Evolutionary conservation across 2,329 filamentous ascomycete species (phyloP), one percentile per base, ranked within the genome.

Genomic region (Triangularia setosa): DNA sequence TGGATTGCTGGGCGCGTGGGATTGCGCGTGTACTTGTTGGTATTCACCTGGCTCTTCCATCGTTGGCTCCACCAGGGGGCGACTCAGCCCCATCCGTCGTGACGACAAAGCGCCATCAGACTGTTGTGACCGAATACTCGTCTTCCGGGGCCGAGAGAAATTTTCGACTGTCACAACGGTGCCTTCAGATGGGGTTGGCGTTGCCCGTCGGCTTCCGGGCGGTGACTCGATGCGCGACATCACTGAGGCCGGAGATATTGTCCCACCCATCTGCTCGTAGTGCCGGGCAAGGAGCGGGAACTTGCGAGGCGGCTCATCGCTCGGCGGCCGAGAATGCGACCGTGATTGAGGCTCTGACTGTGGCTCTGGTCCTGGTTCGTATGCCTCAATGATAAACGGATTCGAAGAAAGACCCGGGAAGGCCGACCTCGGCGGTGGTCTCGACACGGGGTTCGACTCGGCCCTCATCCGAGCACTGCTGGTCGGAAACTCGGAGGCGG

Each of bases 111-210:
- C 64, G 7, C 64, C 16, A 55, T 71, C 70, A 14, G 68, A 67
- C 27, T 65, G 61, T 40, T 70, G 70, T 16, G 68, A 69, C 58
- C 68, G 65, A 18, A 70, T 78, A 72, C 84, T 86, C 44, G 79
- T 76, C 66, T 84, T 84, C 64, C 84, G 79, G 52, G 84, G 84
- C 44, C 84, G 79, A n/a, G 84, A 87, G 72, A 87, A 87, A 73
- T 87, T 60, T 27, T 60, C 58, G 5, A 82, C 81, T 55, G 84
- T 77, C 55, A 73, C 71, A 68, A 76, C 75, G 60, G 71, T 73
- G 57, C 78, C 76, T 58, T 69, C 69, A 8, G 69, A 66, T 25
- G 71, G 67, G 30, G 64, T 70, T 28, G 68, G 62, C 56, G 58
- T 60, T 12, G 12, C 40, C 28, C 69, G 69, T 24, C 71, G 69